Evolutionary conservation across 2,329 filamentous ascomycete genomes (phyloP), one percentile per base, ranked within the genome.

Genomic region (Pyrenochaeta sp.): DNA sequence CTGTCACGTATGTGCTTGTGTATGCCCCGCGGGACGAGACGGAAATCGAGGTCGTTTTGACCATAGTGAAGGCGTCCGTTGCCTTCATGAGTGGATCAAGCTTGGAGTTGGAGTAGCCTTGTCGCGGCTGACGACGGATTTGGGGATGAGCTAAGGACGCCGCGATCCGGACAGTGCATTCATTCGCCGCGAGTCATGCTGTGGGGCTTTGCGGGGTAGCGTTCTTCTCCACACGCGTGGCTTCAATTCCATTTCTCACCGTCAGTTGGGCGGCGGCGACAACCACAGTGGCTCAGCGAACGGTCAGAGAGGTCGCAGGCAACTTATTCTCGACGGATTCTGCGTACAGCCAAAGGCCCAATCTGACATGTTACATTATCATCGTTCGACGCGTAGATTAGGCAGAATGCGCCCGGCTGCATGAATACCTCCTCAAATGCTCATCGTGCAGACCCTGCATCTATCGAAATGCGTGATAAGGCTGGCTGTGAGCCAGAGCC

Each of bases 21-120:
- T 58, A 54, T 50, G 56, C 56, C 43, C 56, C 58, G 28, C 48
- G 58, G 34, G 39, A 55, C 32, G 44, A 54, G 17, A 45, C 51
- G 42, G 60, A 62, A 38, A n/a, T 62, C 7, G 51, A 61, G 13
- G 42, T 53, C 21, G 47, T 23, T 7, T 31, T 57, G 20, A 23
- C 32, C 9, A 50, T 55, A 7, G 45, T 58, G 10, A 55, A 37
- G 41, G 48, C 55, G 11, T 41, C 54, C 15, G 47, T 58, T 34
- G 29, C 29, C n/a, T 55, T 44, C 44, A 59, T 57, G 56, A 39
- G 51, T 20, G 35, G 44, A 11, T 44, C 35, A 4, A 41, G 42
- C 14, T 51, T 52, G 14, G 17, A 13, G 13, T 51, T 58, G 51
- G 55, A 50, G 37, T 51, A 59, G 20, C 27, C 19, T 9, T n/a